These are phyloP conservation scores for Tylopilus intermedius DNA, from an alignment of 768 basidiomycete species.

Conservation along the genomic window DNA sequence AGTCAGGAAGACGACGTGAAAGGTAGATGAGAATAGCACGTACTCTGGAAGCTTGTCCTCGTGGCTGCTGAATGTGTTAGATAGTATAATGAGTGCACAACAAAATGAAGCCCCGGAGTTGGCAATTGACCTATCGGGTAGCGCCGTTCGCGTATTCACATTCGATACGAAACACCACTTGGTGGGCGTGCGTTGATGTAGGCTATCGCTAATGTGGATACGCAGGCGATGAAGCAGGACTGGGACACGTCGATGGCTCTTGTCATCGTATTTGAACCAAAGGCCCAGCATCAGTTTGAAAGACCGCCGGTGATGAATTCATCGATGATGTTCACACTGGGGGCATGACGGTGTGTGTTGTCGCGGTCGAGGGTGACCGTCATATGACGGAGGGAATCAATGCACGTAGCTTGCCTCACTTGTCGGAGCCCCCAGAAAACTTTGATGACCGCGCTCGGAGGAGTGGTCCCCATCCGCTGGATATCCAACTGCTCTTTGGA, in stretches of 20 bases:
- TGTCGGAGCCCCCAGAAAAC: slow-evolving; percentile 30
- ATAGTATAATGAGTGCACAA: slow-evolving; percentile 84
- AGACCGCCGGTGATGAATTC: slow-evolving; percentile 79
- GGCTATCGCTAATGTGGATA: slow-evolving; percentile 79
- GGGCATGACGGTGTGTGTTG: slow-evolving; percentile 44
- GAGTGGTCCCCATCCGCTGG: slow-evolving; percentile 25
- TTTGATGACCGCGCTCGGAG: slow-evolving; percentile 19
- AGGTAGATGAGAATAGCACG: slow-evolving; percentile 10
- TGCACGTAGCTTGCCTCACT: slow-evolving; percentile 64
- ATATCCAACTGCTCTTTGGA: slow-evolving; percentile 7
- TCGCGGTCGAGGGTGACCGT: slow-evolving; percentile 32
- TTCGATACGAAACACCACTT: slow-evolving; percentile 85
- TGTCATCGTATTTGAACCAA: slow-evolving; percentile 87
- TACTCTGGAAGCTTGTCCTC: slow-evolving; percentile 81
- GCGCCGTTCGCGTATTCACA: slow-evolving; percentile 95
- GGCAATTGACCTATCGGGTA: slow-evolving; percentile 88
- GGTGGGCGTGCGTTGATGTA: slow-evolving; percentile 71
- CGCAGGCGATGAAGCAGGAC: slow-evolving; percentile 74
- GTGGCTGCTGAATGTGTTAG: slow-evolving; percentile 72
- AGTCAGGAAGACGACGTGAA: not conserved
- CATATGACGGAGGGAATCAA: slow-evolving; percentile 53
- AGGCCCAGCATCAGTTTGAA: slow-evolving; percentile 73
- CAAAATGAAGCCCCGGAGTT: slow-evolving; percentile 86
- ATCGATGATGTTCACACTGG: slow-evolving; percentile 69
- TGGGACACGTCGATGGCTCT: slow-evolving; percentile 74